Percentiles rank a stretch among this genome's conserved stretches.
Evolutionary conservation across 768 basidiomycete species (phyloP).

Genomic region (Hypsizygus marmoreus): DNA sequence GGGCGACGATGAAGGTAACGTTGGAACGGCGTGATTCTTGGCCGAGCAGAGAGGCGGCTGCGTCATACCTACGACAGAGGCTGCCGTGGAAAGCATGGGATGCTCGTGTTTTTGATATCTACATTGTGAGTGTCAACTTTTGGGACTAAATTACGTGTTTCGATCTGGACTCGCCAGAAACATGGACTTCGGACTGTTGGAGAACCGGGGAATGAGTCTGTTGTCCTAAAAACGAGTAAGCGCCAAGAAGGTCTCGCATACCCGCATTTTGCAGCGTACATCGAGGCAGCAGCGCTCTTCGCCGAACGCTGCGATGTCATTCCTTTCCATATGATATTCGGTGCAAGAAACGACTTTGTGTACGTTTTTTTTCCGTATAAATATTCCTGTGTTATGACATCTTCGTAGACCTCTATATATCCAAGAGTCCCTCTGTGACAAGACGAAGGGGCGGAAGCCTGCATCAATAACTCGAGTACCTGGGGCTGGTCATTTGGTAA

Average conservation of each 20-base stretch:
- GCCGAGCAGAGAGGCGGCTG: conserved; percentile 27
- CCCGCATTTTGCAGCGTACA: conserved; percentile 18
- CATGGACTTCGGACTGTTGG: conserved; percentile 13
- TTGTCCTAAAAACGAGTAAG: conserved; percentile 12
- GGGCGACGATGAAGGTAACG: conserved; percentile 19
- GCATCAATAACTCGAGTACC: conserved; percentile 26
- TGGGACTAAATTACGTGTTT: neutral
- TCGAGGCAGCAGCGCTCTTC: conserved; percentile 16
- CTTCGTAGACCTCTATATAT: conserved; percentile 23
- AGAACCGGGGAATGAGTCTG: conserved; percentile 5
- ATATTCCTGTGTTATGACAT: neutral
- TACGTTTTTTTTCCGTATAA: conserved; percentile 3
- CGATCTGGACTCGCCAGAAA: conserved; percentile 9
- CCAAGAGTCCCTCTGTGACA: conserved; percentile 26
- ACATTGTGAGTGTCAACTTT: conserved; percentile 24
- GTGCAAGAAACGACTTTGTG: conserved; percentile 21
- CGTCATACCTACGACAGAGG: conserved; percentile 21
- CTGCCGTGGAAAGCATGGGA: conserved; percentile 34
- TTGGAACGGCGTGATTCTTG: conserved; percentile 27
- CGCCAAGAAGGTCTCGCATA: conserved; percentile 19
- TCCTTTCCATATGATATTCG: conserved; percentile 20
- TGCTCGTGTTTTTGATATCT: conserved; percentile 25
- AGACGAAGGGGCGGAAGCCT: conserved; percentile 21
- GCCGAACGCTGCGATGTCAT: conserved; percentile 12
- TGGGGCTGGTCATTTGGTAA: conserved; percentile 30